phyloP scores from a whole-genome alignment of 345 rosid species.

The Brassica incana region DNA sequence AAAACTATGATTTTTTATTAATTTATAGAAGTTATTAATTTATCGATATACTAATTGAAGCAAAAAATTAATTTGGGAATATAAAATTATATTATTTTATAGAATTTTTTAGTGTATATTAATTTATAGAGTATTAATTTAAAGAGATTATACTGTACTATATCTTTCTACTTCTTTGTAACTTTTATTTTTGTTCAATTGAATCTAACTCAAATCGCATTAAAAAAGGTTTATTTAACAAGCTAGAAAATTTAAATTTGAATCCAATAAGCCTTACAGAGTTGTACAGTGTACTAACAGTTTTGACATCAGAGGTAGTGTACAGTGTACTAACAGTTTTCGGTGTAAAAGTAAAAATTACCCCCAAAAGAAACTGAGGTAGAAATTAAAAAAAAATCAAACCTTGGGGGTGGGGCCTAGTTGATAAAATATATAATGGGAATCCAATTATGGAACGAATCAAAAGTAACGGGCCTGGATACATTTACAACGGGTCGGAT shows the following conservation, averaged over 20 bases:
- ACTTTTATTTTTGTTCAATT: not conserved
- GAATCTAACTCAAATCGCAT: not conserved
- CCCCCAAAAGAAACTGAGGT: not conserved
- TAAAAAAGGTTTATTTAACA: not conserved
- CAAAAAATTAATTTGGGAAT: too few species aligned
- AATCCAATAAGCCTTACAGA: not conserved
- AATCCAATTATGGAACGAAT: not conserved
- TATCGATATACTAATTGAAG: too few species aligned
- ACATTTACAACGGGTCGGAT: conserved; percentile 23
- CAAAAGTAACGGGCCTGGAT: conserved; percentile 21
- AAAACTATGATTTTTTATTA: too few species aligned
- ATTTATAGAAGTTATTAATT: too few species aligned
- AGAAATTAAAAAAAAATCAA: not conserved
- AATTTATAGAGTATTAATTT: too few species aligned
- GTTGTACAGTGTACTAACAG: not conserved
- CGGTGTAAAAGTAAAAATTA: not conserved
- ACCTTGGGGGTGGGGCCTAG: conserved; percentile 1
- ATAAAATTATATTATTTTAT: too few species aligned
- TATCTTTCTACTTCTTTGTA: not conserved
- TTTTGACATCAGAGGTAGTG: too few species aligned
- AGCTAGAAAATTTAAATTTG: not conserved
- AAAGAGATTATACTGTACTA: too few species aligned
- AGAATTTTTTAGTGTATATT: too few species aligned
- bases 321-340: not conserved
- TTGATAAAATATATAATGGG: not conserved